Evolutionary conservation across 768 basidiomycete genomes (phyloP), one percentile per base, ranked within the genome.

Genomic region (Amanita phalloides): DNA sequence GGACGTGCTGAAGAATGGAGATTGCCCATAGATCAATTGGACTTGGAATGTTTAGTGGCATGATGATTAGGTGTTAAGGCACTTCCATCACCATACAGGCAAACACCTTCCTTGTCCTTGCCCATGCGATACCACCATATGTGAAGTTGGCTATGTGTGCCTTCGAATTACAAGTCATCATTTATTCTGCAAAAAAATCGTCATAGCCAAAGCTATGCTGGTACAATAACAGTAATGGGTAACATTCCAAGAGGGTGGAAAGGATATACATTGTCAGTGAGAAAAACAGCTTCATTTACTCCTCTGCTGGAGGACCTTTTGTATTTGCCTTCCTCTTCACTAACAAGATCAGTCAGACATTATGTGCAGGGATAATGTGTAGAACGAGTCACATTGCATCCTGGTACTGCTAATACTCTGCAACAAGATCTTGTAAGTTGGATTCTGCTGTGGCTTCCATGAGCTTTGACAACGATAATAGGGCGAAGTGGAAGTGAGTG

Each of bases 371-470:
- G 17, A 25, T 9, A 14, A 17, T 13, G 11, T 17, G n/a, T 28
- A 32, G 21, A 23, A 17, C n/a, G 52, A 82, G 87, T 56, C 69
- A 91, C 87, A 88, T 91, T 38, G 90, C 90, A 63, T 91, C 90
- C 73, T 91, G 90, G 72, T 92, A 92, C 69, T 92, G 90, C 66
- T 95, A 91, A 72, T 96, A 97, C 71, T 98, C 95, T 48, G 93
- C 91, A 56, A 97, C 90, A 57, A 98, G 76, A 74, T 97, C 94
- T 67, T 96, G 92, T 91, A 97, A 92, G 81, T 97, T 97, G 57
- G 90, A 93, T 72, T 98, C 94, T 51, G n/a, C n/a, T n/a, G n/a
- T n/a, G n/a, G 94, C 95, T 70, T 98, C 94, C 56, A 94, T 94
- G 80, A 97, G 92, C 80, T 83, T 58, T 10, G 21, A 21, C 56